Evolutionary conservation across 1,284 basidiomycete species (phyloP), one percentile per base, ranked within the genome.

Genomic region (Sporisorium sorghi): DNA sequence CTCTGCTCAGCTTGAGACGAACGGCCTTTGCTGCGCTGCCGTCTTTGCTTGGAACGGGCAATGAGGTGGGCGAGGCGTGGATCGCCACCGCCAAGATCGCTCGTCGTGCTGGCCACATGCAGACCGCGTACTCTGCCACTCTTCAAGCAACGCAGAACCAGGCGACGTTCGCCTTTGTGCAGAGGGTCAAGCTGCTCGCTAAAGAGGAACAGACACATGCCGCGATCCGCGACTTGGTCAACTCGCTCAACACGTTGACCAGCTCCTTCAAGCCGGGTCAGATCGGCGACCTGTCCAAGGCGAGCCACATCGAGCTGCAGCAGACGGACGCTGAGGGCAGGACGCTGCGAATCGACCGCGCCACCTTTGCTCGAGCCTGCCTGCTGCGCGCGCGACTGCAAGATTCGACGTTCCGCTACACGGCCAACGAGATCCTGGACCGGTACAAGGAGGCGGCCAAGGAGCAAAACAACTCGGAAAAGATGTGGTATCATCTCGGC

Each of bases 71-170:
- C 5, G 50, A 56, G 30, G 71, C 58, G 21, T 99, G 97, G 97
- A 89, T 99, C 15, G 88, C 90, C 19, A 97, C 93, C 60, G 92
- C 95, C 17, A 98, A 97, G 84, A 94, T 95, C 65, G 96, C 97
- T 14, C 88, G 97, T 52, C 97, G 97, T 83, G 93, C 94, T 0
- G 92, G 93, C 0, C 96, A 99, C 84, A 91, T 90, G 87, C 97
- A 99, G 86, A 97, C 96, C 0, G 94, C 97, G 3, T 99, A 99
- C 83, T 97, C 93, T 79, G 95, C 97, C 1, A 90, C 93, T 58
- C 88, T 99, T 0, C 97, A 99, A 85, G 93, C 94, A 0, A 89
- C 90, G 59, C 91, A 94, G 81, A 89, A 88, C 72, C 88, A 90
- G 33, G 89, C 91, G 0, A 89, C 89, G 0, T 94, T 92, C 79